phyloP scores from a whole-genome alignment of 192 early-diverging fungal species.

The Diversispora eburnea region DNA sequence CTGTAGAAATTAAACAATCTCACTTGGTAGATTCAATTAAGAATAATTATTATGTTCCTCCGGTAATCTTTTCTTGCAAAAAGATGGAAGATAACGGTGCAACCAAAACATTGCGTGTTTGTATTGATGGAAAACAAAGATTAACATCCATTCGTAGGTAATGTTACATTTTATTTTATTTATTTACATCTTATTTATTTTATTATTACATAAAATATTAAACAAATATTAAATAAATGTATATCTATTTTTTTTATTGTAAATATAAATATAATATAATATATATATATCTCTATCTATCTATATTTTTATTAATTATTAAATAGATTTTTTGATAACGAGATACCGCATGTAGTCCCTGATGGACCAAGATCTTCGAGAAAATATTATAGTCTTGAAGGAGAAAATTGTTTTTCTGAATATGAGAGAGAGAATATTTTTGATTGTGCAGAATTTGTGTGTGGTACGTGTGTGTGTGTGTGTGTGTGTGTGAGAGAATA shows the following conservation, averaged over 20 bases:
- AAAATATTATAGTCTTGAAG: background rate
- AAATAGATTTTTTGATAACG: conserved; percentile 33
- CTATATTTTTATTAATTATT: background rate
- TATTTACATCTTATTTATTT: too few species aligned
- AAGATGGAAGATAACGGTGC: background rate
- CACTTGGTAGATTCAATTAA: conserved; percentile 29
- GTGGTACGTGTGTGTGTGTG: conserved; percentile 8
- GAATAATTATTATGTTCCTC: conserved; percentile 32
- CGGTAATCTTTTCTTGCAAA: conserved; percentile 19
- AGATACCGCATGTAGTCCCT: conserved; percentile 25
- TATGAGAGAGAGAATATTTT: conserved; percentile 2
- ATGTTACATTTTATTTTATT: background rate
- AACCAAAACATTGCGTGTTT: conserved; percentile 12
- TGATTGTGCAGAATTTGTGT: conserved; percentile 29
- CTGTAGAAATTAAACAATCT: conserved; percentile 1
- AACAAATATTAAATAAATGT: too few species aligned
- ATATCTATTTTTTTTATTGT: too few species aligned
- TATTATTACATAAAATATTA: too few species aligned
- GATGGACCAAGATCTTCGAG: background rate
- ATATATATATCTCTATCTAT: too few species aligned
- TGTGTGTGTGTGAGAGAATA: background rate
- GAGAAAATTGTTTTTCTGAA: background rate
- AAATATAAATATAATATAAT: too few species aligned
- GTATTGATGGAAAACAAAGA: conserved; percentile 36
- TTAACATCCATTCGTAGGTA: conserved; percentile 34